phyloP scores from a whole-genome alignment of 2,329 filamentous ascomycete species.

The Malbranchea zuffiana region DNA sequence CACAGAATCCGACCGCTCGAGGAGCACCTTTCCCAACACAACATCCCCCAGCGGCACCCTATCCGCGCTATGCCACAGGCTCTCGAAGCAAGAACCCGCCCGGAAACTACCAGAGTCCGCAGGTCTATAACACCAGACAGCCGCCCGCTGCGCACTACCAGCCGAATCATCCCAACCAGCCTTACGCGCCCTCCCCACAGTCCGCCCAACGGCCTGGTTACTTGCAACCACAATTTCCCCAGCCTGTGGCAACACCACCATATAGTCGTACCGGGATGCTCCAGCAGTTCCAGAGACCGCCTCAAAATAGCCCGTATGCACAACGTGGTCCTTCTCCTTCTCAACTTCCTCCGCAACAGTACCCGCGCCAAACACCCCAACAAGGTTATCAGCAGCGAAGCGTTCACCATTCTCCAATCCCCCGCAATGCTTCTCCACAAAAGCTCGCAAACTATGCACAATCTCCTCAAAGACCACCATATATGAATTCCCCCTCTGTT shows the following conservation, averaged over 20 bases:
- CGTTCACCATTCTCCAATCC: slow-evolving; percentile 22
- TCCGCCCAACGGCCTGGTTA: slow-evolving; percentile 30
- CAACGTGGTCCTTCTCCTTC: slow-evolving; percentile 22
- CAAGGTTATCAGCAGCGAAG: slow-evolving; percentile 22
- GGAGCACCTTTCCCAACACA: slow-evolving; percentile 21
- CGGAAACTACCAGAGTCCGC: slow-evolving; percentile 22
- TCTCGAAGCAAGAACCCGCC: slow-evolving; percentile 21
- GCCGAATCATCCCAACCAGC: slow-evolving; percentile 21
- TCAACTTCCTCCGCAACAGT: slow-evolving; percentile 18
- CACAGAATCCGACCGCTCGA: slow-evolving; percentile 24
- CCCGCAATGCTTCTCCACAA: slow-evolving; percentile 26
- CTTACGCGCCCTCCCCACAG: slow-evolving; percentile 24
- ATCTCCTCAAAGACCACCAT: slow-evolving; percentile 27
- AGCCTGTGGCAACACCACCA: slow-evolving; percentile 20
- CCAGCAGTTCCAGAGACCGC: slow-evolving; percentile 33
- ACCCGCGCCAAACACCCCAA: slow-evolving; percentile 17
- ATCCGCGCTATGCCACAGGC: slow-evolving; percentile 21
- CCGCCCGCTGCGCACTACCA: slow-evolving; percentile 25
- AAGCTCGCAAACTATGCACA: slow-evolving; percentile 24
- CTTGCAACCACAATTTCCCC: slow-evolving; percentile 25
- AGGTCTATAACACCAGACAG: slow-evolving; percentile 24
- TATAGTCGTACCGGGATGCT: slow-evolving; percentile 27
- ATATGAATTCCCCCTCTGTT: slow-evolving; percentile 23
- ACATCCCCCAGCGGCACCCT: slow-evolving; percentile 21
- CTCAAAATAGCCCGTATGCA: slow-evolving; percentile 28